A percentile compares a stretch with the other conserved stretches of the same genome.
These are phyloP conservation scores for Sarocladium brachiariae DNA, from an alignment of 2,329 filamentous ascomycete species.

Conservation along the genomic window DNA sequence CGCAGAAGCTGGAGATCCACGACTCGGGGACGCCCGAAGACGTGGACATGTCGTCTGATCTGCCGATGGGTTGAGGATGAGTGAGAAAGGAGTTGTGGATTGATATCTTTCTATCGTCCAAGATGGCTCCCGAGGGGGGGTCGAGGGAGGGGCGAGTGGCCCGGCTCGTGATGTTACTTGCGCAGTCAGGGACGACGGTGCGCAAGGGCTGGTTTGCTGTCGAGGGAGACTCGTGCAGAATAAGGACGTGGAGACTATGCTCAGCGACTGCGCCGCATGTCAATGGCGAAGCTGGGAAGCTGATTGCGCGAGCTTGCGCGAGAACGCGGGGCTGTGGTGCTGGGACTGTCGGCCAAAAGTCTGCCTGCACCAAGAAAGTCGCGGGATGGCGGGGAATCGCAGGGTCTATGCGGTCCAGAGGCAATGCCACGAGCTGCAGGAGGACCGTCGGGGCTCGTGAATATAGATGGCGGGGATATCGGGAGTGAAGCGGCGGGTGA, in stretches of 20 bases:
- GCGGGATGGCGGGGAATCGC: background rate
- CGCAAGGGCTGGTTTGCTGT: too few relatives aligned
- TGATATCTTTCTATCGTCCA: too few relatives aligned
- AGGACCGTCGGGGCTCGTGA: too few relatives aligned
- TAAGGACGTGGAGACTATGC: background rate
- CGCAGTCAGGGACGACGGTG: background rate
- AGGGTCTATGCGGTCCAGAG: background rate
- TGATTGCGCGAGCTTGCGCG: conserved; percentile 8
- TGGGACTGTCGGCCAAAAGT: conserved; percentile 1
- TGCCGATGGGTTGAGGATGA: background rate
- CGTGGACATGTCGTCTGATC: conserved; percentile 42
- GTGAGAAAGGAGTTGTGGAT: background rate
- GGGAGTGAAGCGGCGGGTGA: background rate
- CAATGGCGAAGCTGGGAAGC: background rate
- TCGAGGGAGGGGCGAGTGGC: conserved; percentile 4
- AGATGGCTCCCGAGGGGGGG: background rate
- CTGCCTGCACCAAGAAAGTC: background rate
- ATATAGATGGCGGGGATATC: background rate
- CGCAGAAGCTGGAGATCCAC: conserved; percentile 98
- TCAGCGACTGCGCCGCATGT: conserved; percentile 1
- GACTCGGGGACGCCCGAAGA: conserved; percentile 67
- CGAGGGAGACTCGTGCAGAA: background rate
- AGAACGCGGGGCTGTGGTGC: conserved; percentile 3
- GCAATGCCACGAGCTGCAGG: background rate
- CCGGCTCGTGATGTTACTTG: background rate